Percentiles rank a stretch among this genome's conserved stretches.
Evolutionary conservation across 192 early-diverging fungal genomes (phyloP).

Genomic region (Coemansia sp.): DNA sequence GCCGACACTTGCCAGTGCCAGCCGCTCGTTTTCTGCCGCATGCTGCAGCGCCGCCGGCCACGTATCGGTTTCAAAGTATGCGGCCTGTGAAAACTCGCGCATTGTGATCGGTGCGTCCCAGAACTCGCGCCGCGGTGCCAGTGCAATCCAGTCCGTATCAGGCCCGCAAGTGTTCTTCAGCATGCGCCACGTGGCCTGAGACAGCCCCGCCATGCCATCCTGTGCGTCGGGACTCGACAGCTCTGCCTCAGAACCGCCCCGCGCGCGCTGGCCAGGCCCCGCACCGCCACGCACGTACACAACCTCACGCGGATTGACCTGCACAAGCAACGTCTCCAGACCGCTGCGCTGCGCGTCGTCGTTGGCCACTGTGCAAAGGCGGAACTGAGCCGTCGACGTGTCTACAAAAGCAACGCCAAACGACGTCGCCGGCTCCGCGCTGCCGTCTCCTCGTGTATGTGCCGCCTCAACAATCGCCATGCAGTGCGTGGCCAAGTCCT

Average conservation of each 20-base stretch:
- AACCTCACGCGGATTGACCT: slow-evolving; percentile 90
- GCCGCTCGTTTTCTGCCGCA: slow-evolving; percentile 34
- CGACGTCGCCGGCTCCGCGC: slow-evolving; percentile 32
- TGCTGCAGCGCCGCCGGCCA: slow-evolving; percentile 56
- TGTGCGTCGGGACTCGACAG: slow-evolving; percentile 42
- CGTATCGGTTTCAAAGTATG: slow-evolving; percentile 41
- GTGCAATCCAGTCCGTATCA: slow-evolving; percentile 47
- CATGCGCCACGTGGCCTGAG: slow-evolving; percentile 48
- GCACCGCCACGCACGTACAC: slow-evolving; percentile 59
- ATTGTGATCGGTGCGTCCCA: slow-evolving; percentile 49
- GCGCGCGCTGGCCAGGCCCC: slow-evolving; percentile 28
- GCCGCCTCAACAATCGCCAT: slow-evolving; percentile 83
- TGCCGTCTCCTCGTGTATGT: slow-evolving; percentile 14
- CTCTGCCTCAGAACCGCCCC: slow-evolving; percentile 1
- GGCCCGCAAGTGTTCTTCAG: slow-evolving; percentile 52
- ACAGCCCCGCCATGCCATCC: slow-evolving; percentile 56
- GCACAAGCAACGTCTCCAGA: slow-evolving; percentile 92
- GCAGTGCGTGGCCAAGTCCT: slow-evolving; percentile 92
- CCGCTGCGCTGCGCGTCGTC: slow-evolving; percentile 87
- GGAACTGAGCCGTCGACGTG: slow-evolving; percentile 91
- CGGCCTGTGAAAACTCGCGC: slow-evolving; percentile 30
- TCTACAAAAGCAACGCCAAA: slow-evolving; percentile 95
- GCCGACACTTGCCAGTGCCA: slow-evolving; percentile 61
- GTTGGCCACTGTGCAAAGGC: slow-evolving; percentile 64
- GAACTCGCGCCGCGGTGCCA: slow-evolving; percentile 53